These are phyloP conservation scores for Vaccinium vitisidaea DNA, from an alignment of 148 eudicot genomes.

Conservation along the genomic window DNA sequence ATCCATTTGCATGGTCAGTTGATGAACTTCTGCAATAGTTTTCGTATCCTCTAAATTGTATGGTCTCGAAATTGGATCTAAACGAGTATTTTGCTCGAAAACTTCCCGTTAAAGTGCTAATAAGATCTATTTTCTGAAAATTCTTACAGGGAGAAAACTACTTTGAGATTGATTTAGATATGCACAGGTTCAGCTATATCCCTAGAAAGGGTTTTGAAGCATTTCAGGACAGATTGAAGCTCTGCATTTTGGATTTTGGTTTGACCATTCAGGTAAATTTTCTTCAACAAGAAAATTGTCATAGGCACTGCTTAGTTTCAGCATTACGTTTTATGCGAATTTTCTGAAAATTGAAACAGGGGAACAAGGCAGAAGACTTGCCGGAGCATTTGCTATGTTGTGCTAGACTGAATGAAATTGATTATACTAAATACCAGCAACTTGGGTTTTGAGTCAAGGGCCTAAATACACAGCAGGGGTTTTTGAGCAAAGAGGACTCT, in stretches of 20 bases:
- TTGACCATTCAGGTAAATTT: slow-evolving; percentile 76
- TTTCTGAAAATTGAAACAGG: slow-evolving; percentile 47
- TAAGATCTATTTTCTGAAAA: neutral
- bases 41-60: neutral
- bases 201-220: slow-evolving; percentile 88
- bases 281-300: neutral
- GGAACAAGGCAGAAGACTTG: slow-evolving; percentile 81
- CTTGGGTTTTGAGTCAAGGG: slow-evolving; percentile 49
- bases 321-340: neutral
- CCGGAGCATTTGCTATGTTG: slow-evolving; percentile 86
- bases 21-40: neutral
- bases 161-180: slow-evolving; percentile 87
- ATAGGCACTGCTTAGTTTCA: neutral
- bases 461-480: neutral
- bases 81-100: neutral
- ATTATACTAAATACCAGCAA: slow-evolving; percentile 62
- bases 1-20: neutral
- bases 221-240: slow-evolving; percentile 70
- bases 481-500: neutral
- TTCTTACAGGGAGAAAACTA: slow-evolving; percentile 78
- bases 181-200: slow-evolving; percentile 87
- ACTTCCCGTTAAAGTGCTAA: neutral
- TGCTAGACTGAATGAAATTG: slow-evolving; percentile 70
- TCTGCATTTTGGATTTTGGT: slow-evolving; percentile 78
- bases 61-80: neutral